Conservation (phyloP, 257 asterid genomes). For the Solanum chmielewskii region DNA sequence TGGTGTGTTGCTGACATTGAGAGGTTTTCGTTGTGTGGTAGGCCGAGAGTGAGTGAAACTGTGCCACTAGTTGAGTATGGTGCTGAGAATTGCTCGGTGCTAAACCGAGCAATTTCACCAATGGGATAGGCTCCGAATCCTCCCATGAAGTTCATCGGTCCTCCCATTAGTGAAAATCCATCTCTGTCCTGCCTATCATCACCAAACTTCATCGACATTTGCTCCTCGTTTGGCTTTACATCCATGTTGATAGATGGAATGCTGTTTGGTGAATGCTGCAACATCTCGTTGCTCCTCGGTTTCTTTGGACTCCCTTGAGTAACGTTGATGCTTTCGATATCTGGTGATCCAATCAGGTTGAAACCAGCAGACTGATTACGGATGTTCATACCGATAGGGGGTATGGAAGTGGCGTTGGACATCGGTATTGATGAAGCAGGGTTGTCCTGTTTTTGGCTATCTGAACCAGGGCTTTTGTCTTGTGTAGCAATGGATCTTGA, state of each 20-base stretch:
- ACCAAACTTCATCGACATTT: conserved; percentile 37
- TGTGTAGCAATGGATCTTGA: conserved; percentile 34
- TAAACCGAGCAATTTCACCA: conserved; percentile 58
- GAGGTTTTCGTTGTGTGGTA: conserved; percentile 75
- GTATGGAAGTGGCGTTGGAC: conserved; percentile 20
- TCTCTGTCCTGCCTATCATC: conserved; percentile 49
- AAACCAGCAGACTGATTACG: conserved; percentile 36
- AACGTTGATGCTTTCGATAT: conserved; percentile 30
- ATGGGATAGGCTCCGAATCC: conserved; percentile 82
- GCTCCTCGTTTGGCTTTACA: conserved; percentile 30
- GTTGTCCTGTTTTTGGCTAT: conserved; percentile 15
- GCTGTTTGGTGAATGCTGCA: conserved; percentile 21
- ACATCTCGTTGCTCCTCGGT: conserved; percentile 36
- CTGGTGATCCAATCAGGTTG: conserved; percentile 56
- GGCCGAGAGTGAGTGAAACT: conserved; percentile 83
- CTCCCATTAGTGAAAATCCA: conserved; percentile 59
- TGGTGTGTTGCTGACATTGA: conserved; percentile 60
- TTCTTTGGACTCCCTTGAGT: conserved; percentile 69
- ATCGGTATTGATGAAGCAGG: conserved; percentile 12
- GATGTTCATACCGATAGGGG: conserved; percentile 26
- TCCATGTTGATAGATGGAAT: conserved; percentile 38
- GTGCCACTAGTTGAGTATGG: conserved; percentile 55
- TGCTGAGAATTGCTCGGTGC: conserved; percentile 53
- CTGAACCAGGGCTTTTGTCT: conserved; percentile 23
- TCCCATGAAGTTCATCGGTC: conserved; percentile 76